Percentiles rank a stretch among this genome's conserved stretches.
Conservation (phyloP, 257 asterid genomes). For the Petunia secreta region DNA sequence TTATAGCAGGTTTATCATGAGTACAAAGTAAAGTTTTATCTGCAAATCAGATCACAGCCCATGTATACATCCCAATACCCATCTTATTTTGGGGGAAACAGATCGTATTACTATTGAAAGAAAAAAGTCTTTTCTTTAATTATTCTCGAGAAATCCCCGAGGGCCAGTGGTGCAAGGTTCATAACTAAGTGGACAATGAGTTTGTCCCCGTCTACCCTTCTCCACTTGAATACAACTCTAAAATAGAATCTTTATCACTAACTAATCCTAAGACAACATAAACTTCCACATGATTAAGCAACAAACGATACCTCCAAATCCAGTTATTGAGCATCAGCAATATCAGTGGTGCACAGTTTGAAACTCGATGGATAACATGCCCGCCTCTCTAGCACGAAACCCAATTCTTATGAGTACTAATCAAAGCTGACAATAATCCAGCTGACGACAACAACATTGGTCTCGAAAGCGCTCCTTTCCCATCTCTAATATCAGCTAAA, state of each 20-base stretch:
- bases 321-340: background rate
- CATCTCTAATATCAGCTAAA: slow-evolving; percentile 79
- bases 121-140: too few species aligned
- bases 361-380: too few species aligned
- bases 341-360: background rate
- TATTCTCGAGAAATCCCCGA: too few species aligned
- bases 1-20: background rate
- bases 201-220: too few species aligned
- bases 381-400: slow-evolving; percentile 45
- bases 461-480: slow-evolving; percentile 60
- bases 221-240: too few species aligned
- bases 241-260: background rate
- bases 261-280: background rate
- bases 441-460: slow-evolving; percentile 68
- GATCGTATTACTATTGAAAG: background rate
- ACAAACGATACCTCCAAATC: slow-evolving; percentile 14
- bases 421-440: slow-evolving; percentile 70
- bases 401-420: slow-evolving; percentile 95
- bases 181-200: too few species aligned
- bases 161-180: too few species aligned
- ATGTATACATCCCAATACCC: background rate
- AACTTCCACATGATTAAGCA: background rate
- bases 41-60: background rate
- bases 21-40: background rate
- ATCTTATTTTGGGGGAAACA: slow-evolving; percentile 2